Conservation (phyloP, 306 rosid genomes). For the Cotoneaster glaucophyllus region DNA sequence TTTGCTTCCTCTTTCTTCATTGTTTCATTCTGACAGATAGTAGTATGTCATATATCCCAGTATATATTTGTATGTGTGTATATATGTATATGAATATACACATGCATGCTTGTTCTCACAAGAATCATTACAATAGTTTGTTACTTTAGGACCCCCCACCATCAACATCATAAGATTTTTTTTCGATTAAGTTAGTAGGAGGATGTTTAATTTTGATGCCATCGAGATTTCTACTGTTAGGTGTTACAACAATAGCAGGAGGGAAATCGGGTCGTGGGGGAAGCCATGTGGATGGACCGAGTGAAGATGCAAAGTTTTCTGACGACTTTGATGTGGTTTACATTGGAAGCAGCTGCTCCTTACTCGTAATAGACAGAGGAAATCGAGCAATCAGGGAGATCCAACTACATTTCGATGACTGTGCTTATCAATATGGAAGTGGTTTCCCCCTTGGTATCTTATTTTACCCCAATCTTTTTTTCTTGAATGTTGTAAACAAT, state of each 20-base stretch:
- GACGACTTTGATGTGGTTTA: slow-evolving; percentile 88
- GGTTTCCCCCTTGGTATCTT: slow-evolving; percentile 81
- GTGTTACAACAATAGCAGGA: slow-evolving; percentile 92
- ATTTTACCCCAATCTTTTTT: not conserved
- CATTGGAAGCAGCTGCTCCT: slow-evolving; percentile 87
- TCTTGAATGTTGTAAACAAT: not conserved
- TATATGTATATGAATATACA: too few relatives aligned
- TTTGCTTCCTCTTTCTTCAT: not conserved
- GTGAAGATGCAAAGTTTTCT: slow-evolving; percentile 87
- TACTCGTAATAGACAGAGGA: slow-evolving; percentile 80
- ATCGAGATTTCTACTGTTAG: slow-evolving; percentile 31
- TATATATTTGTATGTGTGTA: too few relatives aligned
- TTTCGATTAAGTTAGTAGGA: not conserved
- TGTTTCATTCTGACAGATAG: not conserved
- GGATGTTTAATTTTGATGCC: slow-evolving; percentile 5
- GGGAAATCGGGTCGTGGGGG: slow-evolving; percentile 77
- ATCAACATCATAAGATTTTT: not conserved
- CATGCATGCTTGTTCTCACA: not conserved
- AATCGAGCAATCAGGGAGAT: slow-evolving; percentile 82
- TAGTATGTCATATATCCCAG: not conserved
- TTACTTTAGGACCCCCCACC: not conserved
- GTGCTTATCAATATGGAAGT: slow-evolving; percentile 85
- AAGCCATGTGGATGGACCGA: slow-evolving; percentile 83
- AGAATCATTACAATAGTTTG: not conserved
- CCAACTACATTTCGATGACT: slow-evolving; percentile 84